These are phyloP conservation scores for Quercus alba DNA, from an alignment of 306 rosid genomes.

Conservation along the genomic window DNA sequence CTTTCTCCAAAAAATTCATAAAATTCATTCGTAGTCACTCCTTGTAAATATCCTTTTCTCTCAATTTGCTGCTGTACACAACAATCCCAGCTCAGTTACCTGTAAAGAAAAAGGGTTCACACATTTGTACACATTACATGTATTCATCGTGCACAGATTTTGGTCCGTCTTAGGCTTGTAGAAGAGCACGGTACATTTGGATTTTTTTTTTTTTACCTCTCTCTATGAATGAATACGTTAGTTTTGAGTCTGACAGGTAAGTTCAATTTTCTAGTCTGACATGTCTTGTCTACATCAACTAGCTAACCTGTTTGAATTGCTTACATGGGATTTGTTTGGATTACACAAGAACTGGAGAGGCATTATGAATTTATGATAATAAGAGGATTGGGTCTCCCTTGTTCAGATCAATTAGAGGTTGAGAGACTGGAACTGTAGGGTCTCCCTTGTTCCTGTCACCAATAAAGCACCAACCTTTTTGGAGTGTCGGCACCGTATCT, in stretches of 20 bases:
- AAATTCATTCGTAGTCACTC: neutral
- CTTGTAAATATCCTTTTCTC: constrained; percentile 25
- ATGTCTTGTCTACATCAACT: constrained; percentile 23
- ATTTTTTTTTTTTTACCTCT: neutral
- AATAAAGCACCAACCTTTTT: constrained; percentile 1
- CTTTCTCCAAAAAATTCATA: neutral
- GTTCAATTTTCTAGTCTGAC: constrained; percentile 1
- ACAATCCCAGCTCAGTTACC: constrained; percentile 12
- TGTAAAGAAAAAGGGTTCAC: constrained; percentile 11
- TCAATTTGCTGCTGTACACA: constrained; percentile 27
- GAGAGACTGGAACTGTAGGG: constrained; percentile 25
- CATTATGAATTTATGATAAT: no score
- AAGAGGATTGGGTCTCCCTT: neutral
- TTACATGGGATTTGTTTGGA: constrained; percentile 29
- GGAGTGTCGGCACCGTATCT: constrained; percentile 47
- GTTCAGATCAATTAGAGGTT: neutral
- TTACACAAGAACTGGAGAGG: neutral
- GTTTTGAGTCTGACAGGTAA: neutral
- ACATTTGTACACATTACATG: constrained; percentile 25
- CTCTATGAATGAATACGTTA: constrained; percentile 1
- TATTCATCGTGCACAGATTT: constrained; percentile 10
- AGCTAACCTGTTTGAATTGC: constrained; percentile 18
- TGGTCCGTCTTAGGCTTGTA: constrained; percentile 15
- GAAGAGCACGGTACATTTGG: neutral
- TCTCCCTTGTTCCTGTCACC: constrained; percentile 7